Evolutionary conservation across 129 eudicot genomes (phyloP), one percentile per base, ranked within the genome.

Genomic region (Glebionis coronaria): DNA sequence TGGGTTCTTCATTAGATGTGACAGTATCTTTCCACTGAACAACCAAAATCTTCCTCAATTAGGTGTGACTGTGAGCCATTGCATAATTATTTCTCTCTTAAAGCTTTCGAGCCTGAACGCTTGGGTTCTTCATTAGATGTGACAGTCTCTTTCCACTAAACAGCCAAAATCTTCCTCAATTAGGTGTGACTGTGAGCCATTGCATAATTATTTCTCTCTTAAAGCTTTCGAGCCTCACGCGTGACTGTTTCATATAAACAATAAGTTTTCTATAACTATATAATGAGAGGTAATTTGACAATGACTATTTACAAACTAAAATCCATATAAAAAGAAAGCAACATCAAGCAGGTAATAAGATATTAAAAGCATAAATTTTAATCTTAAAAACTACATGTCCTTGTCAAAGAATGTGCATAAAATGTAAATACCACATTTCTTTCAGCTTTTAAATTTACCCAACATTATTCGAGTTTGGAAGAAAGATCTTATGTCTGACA

Each of bases 121-220:
- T n/a, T n/a, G n/a, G n/a, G n/a, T n/a, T n/a, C n/a, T n/a, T n/a
- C n/a, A n/a, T n/a, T n/a, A n/a, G n/a, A n/a, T n/a, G n/a, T n/a
- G n/a, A 65, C 98, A 92, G 51, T 92, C 96, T 73, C 81, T 74
- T 68, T 87, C 82, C 46, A 60, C 66, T 11, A 53, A 49, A 67
- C 69, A 74, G 73, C 77, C 88, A 59, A 78, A 78, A 63, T 72
- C 88, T 16, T 76, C 72, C 2, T 80, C 84, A 87, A 82, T 78
- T 59, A 55, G 63, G 38, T 69, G 74, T 4, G 84, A 76, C 46
- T 50, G 73, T 13, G 76, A 69, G 28, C 73, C 58, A n/a, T n/a
- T 67, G 81, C 89, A 87, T 15, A 87, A 77, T 56, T 67, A 80
- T n/a, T 64, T 84, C 75, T 72, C 87, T 80, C 77, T 75, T 82